Percentiles rank a stretch among this genome's conserved stretches.
phyloP scores from a whole-genome alignment of 352 stramenopile species.

The Globisporangium okanoganense region DNA sequence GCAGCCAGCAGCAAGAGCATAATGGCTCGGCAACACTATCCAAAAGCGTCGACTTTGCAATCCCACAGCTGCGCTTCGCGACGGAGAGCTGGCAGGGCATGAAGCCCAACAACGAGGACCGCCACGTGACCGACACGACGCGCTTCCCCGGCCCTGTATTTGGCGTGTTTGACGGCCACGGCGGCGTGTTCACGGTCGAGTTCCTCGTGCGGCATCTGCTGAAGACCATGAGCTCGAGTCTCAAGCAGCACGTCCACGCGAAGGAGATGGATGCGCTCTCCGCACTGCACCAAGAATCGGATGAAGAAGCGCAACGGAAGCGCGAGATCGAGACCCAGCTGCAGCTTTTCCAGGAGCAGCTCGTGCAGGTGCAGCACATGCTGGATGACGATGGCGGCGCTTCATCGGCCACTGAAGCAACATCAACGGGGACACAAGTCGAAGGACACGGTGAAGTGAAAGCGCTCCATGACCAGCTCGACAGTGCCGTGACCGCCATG shows the following conservation, averaged over 20 bases:
- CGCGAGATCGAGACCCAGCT: slow-evolving; percentile 28
- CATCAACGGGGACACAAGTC: background rate
- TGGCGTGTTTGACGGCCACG: slow-evolving; percentile 59
- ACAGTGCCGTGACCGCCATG: slow-evolving; percentile 22
- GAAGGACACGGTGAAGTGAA: slow-evolving; percentile 13
- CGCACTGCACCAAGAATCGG: slow-evolving; percentile 13
- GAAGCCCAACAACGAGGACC: slow-evolving; percentile 63
- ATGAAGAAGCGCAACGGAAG: slow-evolving; percentile 22
- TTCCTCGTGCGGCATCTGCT: slow-evolving; percentile 43
- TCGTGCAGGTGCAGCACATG: slow-evolving; percentile 24
- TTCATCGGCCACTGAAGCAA: background rate
- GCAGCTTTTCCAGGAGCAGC: slow-evolving; percentile 25
- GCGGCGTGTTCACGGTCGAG: slow-evolving; percentile 44
- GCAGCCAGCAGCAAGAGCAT: background rate
- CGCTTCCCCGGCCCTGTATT: slow-evolving; percentile 49
- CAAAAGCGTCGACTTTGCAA: slow-evolving; percentile 9
- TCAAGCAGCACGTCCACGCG: slow-evolving; percentile 28
- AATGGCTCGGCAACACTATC: background rate
- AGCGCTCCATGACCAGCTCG: slow-evolving; percentile 24
- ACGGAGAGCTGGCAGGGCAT: slow-evolving; percentile 50
- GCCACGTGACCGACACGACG: slow-evolving; percentile 23
- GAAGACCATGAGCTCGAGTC: slow-evolving; percentile 22
- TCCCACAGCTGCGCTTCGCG: slow-evolving; percentile 38
- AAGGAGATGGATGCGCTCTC: slow-evolving; percentile 21
- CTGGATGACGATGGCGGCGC: background rate